These are phyloP conservation scores for Thermothelomyces thermophilus DNA, from an alignment of 2,329 filamentous ascomycete species.

Conservation along the genomic window DNA sequence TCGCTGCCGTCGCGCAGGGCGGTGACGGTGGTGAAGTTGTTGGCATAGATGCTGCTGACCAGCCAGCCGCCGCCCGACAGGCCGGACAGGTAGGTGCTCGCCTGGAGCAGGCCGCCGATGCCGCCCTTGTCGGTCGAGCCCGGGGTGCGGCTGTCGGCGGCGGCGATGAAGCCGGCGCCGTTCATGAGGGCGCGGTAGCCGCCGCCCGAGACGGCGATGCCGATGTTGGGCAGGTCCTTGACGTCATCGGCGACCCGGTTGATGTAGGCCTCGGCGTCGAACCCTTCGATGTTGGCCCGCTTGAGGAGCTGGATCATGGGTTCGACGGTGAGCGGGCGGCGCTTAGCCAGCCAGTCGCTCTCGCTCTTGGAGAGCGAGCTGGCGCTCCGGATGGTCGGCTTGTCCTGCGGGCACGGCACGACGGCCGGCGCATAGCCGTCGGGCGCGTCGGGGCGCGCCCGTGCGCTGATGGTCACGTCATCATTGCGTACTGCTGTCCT, in stretches of 20 bases:
- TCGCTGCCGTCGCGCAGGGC: conserved; percentile 42
- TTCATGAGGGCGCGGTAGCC: conserved; percentile 84
- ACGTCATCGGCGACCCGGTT: conserved; percentile 57
- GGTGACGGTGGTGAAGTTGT: conserved; percentile 72
- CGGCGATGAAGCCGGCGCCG: conserved; percentile 71
- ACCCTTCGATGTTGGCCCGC: conserved; percentile 66
- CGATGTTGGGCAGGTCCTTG: conserved; percentile 51
- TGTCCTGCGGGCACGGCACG: conserved; percentile 62
- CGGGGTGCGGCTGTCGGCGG: conserved; percentile 67
- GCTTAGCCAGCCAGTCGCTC: conserved; percentile 62
- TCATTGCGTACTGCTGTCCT: conserved; percentile 2
- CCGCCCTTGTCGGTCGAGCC: conserved; percentile 57
- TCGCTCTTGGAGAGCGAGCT: conserved; percentile 60
- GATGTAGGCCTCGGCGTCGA: conserved; percentile 71
- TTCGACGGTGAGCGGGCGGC: conserved; percentile 65
- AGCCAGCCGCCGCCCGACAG: conserved; percentile 82
- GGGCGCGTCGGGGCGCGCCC: conserved; percentile 34
- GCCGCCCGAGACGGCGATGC: conserved; percentile 72
- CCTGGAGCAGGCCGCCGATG: conserved; percentile 73
- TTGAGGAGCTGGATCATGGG: conserved; percentile 70
- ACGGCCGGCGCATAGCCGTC: conserved; percentile 62
- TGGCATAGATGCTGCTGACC: conserved; percentile 72
- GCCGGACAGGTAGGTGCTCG: conserved; percentile 67
- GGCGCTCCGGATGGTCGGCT: conserved; percentile 63
- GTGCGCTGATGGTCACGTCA: conserved; percentile 18